Evolutionary conservation across 768 basidiomycete genomes (phyloP).

Genomic region (Amanita jacksonii): DNA sequence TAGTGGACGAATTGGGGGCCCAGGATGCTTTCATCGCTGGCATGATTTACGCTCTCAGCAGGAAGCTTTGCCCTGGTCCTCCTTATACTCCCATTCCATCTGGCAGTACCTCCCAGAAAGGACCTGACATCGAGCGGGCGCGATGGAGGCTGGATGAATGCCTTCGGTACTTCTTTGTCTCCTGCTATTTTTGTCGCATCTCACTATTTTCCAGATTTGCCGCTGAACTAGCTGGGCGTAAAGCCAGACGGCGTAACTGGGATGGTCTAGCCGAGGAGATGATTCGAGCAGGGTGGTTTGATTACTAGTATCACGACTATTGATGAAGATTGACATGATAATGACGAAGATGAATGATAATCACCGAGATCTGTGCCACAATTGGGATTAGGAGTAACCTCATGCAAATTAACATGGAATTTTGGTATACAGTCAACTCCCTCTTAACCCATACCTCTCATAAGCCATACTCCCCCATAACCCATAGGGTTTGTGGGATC

Average conservation of each 20-base stretch:
- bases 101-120: constrained; percentile 25
- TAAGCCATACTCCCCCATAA: no score
- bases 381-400: no score
- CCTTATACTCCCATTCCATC: constrained; percentile 60
- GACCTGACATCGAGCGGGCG: constrained; percentile 33
- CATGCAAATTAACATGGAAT: no score
- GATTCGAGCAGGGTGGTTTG: constrained; percentile 69
- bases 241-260: constrained; percentile 55
- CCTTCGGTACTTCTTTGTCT: constrained; percentile 40
- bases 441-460: no score
- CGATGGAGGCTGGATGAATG: constrained; percentile 81
- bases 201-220: constrained; percentile 48
- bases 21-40: constrained; percentile 82
- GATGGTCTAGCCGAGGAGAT: constrained; percentile 67
- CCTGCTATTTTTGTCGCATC: background rate
- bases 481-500: no score
- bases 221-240: constrained; percentile 73
- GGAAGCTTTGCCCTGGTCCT: constrained; percentile 59
- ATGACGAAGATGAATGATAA: no score
- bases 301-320: constrained; percentile 15
- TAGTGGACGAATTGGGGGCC: constrained; percentile 66
- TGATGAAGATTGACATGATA: no score
- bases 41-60: constrained; percentile 76
- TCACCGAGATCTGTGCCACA: no score
- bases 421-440: no score